Base-by-base conservation (phyloP, 495 filamentous ascomycete genomes). In the Lasiosphaeria miniovina region DNA sequence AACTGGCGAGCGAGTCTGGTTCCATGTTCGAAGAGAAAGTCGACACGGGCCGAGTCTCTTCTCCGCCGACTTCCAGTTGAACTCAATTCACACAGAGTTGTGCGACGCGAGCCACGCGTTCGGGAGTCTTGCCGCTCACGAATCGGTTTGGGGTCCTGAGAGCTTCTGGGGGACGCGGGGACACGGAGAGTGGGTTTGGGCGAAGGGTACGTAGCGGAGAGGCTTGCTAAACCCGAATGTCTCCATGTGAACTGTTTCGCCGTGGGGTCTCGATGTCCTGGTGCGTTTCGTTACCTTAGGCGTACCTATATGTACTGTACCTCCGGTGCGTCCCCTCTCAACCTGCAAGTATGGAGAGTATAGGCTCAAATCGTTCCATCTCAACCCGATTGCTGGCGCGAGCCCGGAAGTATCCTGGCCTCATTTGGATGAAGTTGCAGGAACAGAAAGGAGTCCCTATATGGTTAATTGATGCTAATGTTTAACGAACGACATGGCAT, bases 341-440 rank as follows among this genome's bases (percentile, higher is more conserved):
- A n/a, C 15, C 43, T 46, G 12, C 43, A 11, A 14, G 38, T 9
- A 41, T 41, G 38, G 14, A 41, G 38, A 14, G 38, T 46, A 46
- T n/a, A 46, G 43, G 43, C 43, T 46, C 11, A 46, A 46, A 46
- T 46, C 43, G 36, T 9, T 46, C 43, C 43, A 46, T 14, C 38
- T 41, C 8, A 52, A 49, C 52, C 34, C 35, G 32, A 14, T 46
- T n/a, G 43, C 12, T n/a, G 12, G 17, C 51, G n/a, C 59, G 55
- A 59, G 41, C 59, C 56, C 43, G 56, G 53, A 50, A 57, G 43
- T 62, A 62, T 52, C 52, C 57, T 51, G 63, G 41, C 46, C 40
- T 65, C 63, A 65, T 65, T 56, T 65, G 60, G 63, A 65, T 60
- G 63, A 65, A 65, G 43, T 11, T 46, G 52, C 36, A 43, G 55